Evolutionary conservation across 495 filamentous ascomycete genomes (phyloP).

Genomic region (Physcia stellaris): DNA sequence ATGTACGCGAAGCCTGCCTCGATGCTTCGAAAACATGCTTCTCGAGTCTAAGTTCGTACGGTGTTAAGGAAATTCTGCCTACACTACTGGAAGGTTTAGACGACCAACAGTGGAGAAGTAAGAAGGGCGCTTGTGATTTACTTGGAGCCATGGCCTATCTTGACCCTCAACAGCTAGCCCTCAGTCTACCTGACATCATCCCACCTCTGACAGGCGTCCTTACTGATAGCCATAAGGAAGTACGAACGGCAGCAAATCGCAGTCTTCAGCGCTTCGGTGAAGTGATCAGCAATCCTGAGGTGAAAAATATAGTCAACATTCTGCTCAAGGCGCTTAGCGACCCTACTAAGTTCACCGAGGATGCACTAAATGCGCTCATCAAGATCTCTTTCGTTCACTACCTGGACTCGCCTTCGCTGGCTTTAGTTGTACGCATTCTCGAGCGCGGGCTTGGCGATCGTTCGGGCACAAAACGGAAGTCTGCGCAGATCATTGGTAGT

Average conservation of each 20-base stretch:
- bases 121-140: constrained; percentile 92
- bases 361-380: constrained; percentile 84
- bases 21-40: constrained; percentile 93
- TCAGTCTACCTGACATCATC: constrained; percentile 89
- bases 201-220: constrained; percentile 85
- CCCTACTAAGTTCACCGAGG: constrained; percentile 93
- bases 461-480: constrained; percentile 88
- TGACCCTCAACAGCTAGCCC: constrained; percentile 82
- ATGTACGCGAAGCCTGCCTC: constrained; percentile 84
- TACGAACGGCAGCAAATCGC: constrained; percentile 78
- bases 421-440: constrained; percentile 85
- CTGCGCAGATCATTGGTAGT: constrained; percentile 92
- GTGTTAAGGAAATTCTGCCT: constrained; percentile 86
- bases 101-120: constrained; percentile 92
- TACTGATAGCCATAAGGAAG: constrained; percentile 97
- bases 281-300: constrained; percentile 94
- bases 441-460: constrained; percentile 83
- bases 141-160: constrained; percentile 97
- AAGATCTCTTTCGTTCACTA: constrained; percentile 95
- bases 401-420: constrained; percentile 86
- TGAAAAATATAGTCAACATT: constrained; percentile 78
- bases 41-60: constrained; percentile 81
- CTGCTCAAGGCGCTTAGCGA: constrained; percentile 94
- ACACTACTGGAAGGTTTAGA: constrained; percentile 86
- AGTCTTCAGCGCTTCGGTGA: constrained; percentile 95